Evolutionary conservation across 2,329 filamentous ascomycete genomes (phyloP), one percentile per base, ranked within the genome.

Genomic region (Ceratocystiopsis brevicomis): DNA sequence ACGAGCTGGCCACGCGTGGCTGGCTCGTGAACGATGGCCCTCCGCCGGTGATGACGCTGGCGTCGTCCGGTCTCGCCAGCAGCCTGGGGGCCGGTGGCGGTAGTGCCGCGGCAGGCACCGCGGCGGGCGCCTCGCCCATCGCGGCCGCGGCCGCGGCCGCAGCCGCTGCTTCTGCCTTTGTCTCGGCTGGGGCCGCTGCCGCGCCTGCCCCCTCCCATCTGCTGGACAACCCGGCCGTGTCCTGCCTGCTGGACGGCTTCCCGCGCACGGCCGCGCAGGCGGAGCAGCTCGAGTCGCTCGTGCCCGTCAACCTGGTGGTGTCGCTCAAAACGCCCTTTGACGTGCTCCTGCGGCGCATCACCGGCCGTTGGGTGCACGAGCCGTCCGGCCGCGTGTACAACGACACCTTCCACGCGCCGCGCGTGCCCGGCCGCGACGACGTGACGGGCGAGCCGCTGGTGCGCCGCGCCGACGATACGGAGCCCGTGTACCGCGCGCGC

Each of bases 231-330:
- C 81, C 86, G 0, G 66, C 75, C 1, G 85, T 86, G 10, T 94
- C 86, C 1, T 96, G 95, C 59, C 81, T 98, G 50, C 79, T 98
- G 43, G 90, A 98, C 58, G 90, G 90, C 15, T 98, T 96, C 61
- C 90, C 90, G 2, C 81, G 90, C 50, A 98, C 84, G 8, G 81
- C 82, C 1, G 57, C 66, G 3, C 90, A 98, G 61, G 90, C 87
- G 25, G 59, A 64, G 37, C 78, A 78, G 45, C 71, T 96, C 40
- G 86, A 93, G 57, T 64, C 66, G 39, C 69, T 95, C 33, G 73
- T 96, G 32, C 86, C 88, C n/a, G 87, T 98, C 58, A 98, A 98
- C 61, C 73, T 95, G 48, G 90, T 86, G 40, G 79, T 95, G 46
- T 85, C 82, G 44, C 69, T 96, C 52, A 72, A 80, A 56, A 96